A percentile compares a stretch with the other conserved stretches of the same genome.
These are phyloP conservation scores for Clathrospora elynae DNA, from an alignment of 2,329 filamentous ascomycete species.

Conservation along the genomic window DNA sequence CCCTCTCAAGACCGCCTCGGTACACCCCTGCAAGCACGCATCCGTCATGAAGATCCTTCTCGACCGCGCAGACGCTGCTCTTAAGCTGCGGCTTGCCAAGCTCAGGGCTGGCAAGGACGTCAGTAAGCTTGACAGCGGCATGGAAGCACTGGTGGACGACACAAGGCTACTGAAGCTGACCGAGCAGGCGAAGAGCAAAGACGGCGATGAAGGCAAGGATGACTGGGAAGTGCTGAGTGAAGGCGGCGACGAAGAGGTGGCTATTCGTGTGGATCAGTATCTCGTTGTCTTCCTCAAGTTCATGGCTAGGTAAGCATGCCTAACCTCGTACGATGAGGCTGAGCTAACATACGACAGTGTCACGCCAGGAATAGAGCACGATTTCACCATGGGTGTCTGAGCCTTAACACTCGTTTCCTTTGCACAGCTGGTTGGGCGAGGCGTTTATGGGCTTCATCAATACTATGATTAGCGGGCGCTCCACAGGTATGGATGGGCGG, in stretches of 20 bases:
- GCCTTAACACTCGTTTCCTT: constrained; percentile 1
- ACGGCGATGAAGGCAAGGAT: constrained; percentile 49
- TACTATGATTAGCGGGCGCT: constrained; percentile 8
- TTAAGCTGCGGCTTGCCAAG: constrained; percentile 87
- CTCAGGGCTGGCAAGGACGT: constrained; percentile 67
- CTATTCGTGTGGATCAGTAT: constrained; percentile 87
- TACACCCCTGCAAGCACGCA: constrained; percentile 97
- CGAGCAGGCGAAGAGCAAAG: constrained; percentile 51
- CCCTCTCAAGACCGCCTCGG: constrained; percentile 91
- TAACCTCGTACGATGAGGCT: constrained; percentile 54
- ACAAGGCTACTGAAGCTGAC: constrained; percentile 68
- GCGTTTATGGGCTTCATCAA: constrained; percentile 8
- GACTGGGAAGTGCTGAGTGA: constrained; percentile 68
- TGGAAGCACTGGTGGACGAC: constrained; percentile 87
- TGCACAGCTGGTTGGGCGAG: constrained; percentile 1
- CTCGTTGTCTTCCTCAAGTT: constrained; percentile 86
- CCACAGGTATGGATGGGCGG: not conserved
- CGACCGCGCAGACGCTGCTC: constrained; percentile 89
- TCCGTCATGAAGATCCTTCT: constrained; percentile 97
- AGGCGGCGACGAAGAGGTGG: constrained; percentile 72
- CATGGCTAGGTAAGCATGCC: constrained; percentile 53
- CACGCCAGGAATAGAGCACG: constrained; percentile 95
- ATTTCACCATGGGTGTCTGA: constrained; percentile 95
- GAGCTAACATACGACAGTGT: constrained; percentile 70
- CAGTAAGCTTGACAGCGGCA: constrained; percentile 62